Evolutionary conservation across 441 rosid genomes (phyloP).

Genomic region (Arabidopsis hybrid): DNA sequence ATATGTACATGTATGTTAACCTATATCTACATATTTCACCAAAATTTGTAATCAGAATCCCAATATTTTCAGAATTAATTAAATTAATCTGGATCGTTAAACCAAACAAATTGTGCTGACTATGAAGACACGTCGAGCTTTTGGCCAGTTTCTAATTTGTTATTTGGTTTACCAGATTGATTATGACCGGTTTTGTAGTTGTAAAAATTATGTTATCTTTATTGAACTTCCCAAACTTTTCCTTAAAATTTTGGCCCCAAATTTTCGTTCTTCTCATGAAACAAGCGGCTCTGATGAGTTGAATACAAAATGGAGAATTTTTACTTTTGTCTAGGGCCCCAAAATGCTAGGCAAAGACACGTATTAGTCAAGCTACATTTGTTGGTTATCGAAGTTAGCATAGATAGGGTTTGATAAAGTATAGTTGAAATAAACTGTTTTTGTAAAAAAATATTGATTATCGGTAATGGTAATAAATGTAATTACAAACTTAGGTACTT

Average conservation of each 20-base stretch:
- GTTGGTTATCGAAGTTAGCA: conserved; percentile 19
- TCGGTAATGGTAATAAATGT: conserved; percentile 4
- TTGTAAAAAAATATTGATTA: neutral
- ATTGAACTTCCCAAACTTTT: neutral
- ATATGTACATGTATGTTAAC: neutral
- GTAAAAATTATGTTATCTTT: no score
- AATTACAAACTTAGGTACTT: conserved; percentile 56
- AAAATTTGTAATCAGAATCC: neutral
- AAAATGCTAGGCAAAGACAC: neutral
- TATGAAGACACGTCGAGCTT: neutral
- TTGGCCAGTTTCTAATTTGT: neutral
- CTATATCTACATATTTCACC: neutral
- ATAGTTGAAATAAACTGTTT: no score
- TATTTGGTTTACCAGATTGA: neutral
- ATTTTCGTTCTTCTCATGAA: neutral
- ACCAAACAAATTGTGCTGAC: neutral
- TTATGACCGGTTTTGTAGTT: neutral
- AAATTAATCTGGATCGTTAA: neutral
- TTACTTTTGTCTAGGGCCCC: neutral
- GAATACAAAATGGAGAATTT: neutral
- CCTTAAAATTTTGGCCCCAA: neutral
- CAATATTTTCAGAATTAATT: neutral
- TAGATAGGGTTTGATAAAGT: neutral
- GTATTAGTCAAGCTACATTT: conserved; percentile 1
- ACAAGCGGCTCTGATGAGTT: neutral